phyloP scores from a whole-genome alignment of 306 rosid genomes.

The Vigna radiata region DNA sequence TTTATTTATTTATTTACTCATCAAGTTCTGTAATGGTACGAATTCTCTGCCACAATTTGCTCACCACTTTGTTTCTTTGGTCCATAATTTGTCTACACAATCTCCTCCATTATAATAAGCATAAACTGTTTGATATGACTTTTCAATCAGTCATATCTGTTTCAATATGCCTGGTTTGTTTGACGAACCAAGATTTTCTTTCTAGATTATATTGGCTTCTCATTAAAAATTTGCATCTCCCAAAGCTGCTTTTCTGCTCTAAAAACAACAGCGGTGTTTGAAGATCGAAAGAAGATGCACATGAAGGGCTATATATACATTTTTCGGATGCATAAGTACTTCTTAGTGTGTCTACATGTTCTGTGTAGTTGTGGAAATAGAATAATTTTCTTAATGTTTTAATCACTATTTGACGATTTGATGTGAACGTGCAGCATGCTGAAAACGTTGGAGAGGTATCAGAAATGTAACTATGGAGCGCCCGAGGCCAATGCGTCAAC shows the following conservation, averaged over 20 bases:
- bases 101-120: background rate
- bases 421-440: constrained; percentile 68
- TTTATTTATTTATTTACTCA: background rate
- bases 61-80: background rate
- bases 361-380: background rate
- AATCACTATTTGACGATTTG: background rate
- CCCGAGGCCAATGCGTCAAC: constrained; percentile 82
- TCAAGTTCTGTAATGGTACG: background rate
- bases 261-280: background rate
- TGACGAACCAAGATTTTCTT: background rate
- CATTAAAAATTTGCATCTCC: background rate
- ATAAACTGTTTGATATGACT: background rate
- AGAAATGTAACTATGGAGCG: constrained; percentile 91
- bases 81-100: too few relatives aligned
- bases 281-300: constrained; percentile 29
- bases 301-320: background rate
- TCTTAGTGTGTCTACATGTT: background rate
- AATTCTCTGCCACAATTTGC: background rate
- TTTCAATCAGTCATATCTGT: constrained; percentile 4
- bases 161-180: background rate
- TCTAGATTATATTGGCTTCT: background rate
- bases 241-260: background rate
- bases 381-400: constrained; percentile 16
- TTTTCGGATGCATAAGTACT: background rate
- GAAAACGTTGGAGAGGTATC: constrained; percentile 89